Percentiles rank a stretch among this genome's conserved stretches.
phyloP scores from a whole-genome alignment of 768 basidiomycete species.

The Leucogyrophana mollusca region DNA sequence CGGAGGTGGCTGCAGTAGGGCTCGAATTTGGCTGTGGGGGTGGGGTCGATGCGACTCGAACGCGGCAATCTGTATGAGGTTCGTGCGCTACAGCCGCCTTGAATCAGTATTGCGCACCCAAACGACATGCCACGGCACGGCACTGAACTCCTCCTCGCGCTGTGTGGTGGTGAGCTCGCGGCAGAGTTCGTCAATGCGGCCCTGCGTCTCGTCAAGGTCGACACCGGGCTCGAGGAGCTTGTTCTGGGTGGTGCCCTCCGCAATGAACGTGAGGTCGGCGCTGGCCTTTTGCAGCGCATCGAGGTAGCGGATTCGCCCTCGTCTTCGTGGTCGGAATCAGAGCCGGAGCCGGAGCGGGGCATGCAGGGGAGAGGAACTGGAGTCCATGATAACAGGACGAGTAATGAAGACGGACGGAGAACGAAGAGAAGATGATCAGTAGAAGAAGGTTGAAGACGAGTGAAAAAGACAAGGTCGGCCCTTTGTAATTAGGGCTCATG shows the following conservation, averaged over 20 bases:
- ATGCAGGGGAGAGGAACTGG: conserved; percentile 57
- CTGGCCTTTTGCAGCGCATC: conserved; percentile 75
- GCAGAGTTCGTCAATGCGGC: conserved; percentile 71
- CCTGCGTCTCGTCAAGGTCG: conserved; percentile 82
- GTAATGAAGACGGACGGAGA: no score
- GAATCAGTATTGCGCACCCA: conserved; percentile 4
- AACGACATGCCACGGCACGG: conserved; percentile 4
- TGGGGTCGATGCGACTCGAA: conserved; percentile 76
- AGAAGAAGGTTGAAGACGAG: no score
- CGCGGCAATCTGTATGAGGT: conserved; percentile 60
- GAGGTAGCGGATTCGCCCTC: conserved; percentile 55
- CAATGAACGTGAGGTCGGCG: conserved; percentile 70
- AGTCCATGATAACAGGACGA: conserved; percentile 47
- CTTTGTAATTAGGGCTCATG: no score
- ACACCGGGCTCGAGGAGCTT: conserved; percentile 74
- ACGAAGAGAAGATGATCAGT: no score
- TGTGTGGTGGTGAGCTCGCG: conserved; percentile 77
- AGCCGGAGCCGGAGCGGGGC: conserved; percentile 43
- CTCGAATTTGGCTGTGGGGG: no score
- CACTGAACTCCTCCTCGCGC: conserved; percentile 83
- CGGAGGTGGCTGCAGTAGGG: conserved; percentile 74
- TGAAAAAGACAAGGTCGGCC: no score
- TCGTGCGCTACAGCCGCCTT: conserved; percentile 48
- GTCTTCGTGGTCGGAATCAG: conserved; percentile 49
- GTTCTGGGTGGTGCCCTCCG: conserved; percentile 63